Percentiles rank a stretch among this genome's conserved stretches.
phyloP scores from a whole-genome alignment of 2,329 filamentous ascomycete genomes.

The Akanthomyces uredinophilus region DNA sequence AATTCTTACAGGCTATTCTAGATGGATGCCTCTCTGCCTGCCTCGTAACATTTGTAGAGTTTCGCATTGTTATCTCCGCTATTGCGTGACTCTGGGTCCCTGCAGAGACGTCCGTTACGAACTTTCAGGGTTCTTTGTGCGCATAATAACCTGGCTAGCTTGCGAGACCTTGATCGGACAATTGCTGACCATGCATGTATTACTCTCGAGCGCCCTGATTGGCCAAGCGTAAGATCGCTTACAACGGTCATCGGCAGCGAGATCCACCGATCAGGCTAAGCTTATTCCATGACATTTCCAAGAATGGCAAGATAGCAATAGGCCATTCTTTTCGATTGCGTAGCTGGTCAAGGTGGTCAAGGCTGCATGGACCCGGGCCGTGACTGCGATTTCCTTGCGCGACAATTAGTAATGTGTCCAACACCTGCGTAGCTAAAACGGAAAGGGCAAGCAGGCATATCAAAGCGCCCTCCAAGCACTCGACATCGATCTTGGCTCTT shows the following conservation, averaged over 20 bases:
- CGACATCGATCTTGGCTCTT: not conserved
- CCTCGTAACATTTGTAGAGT: no score
- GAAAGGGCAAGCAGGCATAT: not conserved
- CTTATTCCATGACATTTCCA: not conserved
- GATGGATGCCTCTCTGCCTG: no score
- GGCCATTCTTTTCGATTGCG: not conserved
- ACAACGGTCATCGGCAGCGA: not conserved
- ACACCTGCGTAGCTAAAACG: not conserved
- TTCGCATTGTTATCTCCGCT: no score
- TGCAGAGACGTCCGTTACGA: no score
- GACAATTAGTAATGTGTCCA: not conserved
- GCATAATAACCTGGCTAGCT: no score
- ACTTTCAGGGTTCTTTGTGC: no score
- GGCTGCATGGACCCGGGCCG: no score
- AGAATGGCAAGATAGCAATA: not conserved
- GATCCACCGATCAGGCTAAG: not conserved
- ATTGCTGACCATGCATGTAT: not conserved
- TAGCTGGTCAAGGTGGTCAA: no score
- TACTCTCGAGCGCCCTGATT: not conserved
- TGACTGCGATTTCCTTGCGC: not conserved
- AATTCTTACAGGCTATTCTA: no score
- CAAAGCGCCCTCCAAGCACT: not conserved
- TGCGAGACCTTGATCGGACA: no score
- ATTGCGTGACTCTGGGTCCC: no score
- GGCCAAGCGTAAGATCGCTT: not conserved